Evolutionary conservation across 345 rosid genomes (phyloP).

Genomic region (Cardamine resedifolia): DNA sequence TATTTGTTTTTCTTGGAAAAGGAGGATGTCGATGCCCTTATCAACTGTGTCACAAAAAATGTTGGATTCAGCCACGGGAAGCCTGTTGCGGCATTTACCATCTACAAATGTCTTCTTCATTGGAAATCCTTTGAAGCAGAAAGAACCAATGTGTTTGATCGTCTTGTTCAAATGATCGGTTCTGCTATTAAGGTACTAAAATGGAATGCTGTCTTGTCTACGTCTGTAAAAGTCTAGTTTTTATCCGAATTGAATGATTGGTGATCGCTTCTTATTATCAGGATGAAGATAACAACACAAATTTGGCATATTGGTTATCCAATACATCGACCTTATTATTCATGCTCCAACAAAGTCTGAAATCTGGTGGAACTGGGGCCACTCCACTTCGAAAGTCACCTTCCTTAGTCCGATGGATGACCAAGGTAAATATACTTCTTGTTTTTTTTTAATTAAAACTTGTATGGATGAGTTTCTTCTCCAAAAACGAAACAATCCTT

Average conservation of each 20-base stretch:
- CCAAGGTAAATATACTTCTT: slow-evolving; percentile 54
- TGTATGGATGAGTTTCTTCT: background rate
- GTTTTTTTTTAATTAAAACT: background rate
- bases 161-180: slow-evolving; percentile 98
- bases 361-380: slow-evolving; percentile 64
- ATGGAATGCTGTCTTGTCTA: background rate
- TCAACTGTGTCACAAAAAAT: slow-evolving; percentile 69
- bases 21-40: slow-evolving; percentile 87
- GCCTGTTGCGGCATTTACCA: slow-evolving; percentile 90
- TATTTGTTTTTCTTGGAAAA: slow-evolving; percentile 42
- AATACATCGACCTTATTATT: slow-evolving; percentile 81
- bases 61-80: slow-evolving; percentile 88
- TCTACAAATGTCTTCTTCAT: slow-evolving; percentile 88
- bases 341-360: slow-evolving; percentile 83
- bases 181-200: slow-evolving; percentile 80
- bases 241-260: background rate
- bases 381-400: slow-evolving; percentile 67
- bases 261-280: slow-evolving; percentile 34
- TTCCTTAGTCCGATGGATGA: slow-evolving; percentile 89
- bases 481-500: slow-evolving; percentile 15
- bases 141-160: slow-evolving; percentile 89
- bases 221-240: background rate
- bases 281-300: slow-evolving; percentile 79
- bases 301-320: slow-evolving; percentile 95
- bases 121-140: slow-evolving; percentile 99